Base-by-base conservation (phyloP, 2,329 filamentous ascomycete species). In the Paecilomyces fulvus region DNA sequence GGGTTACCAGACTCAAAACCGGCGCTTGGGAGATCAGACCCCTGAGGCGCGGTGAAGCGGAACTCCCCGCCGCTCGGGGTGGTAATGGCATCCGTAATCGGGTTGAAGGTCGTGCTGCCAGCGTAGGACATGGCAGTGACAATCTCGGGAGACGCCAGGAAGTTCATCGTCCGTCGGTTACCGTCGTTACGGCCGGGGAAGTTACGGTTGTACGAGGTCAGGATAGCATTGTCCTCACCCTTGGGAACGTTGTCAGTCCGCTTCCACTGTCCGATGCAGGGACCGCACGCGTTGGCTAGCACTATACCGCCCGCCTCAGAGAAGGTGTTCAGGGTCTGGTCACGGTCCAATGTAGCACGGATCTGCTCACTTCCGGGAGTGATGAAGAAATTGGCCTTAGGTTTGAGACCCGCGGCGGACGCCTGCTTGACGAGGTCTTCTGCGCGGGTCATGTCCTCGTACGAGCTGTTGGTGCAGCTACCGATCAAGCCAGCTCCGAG, bases 401-500 rank as follows among this genome's bases (percentile, higher is more conserved):
- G 91, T 77, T 90, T 89, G 58, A 99, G 79, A 14, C 94, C 94
- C n/a, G 91, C 94, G 58, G 86, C 85, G 54, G 86, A 82, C 9
- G 94, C 94, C 73, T 96, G 92, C 73, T 92, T 92, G 57, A 97
- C 90, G 56, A 99, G 83, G 68, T 91, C 85, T 75, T 96, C 92
- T 12, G 92, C 90, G 59, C 92, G 87, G 33, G 92, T 95, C 94
- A 99, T 99, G 71, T 99, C 94, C 75, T 96, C 88, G 73, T 97
- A 99, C 1, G 94, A 97, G 73, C 90, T 95, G 81, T 99, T 99
- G 53, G 94, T 99, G 80, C 94, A 99, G 77, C 91, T 96, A 59
- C 94, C 94, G 69, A 99, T 99, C 55, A 99, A 82, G 53, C 92
- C 92, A 25, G 94, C 92, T 11, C 91, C 94, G 59, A 99, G 87